Conservation (phyloP, 129 eudicot genomes). For the Lactuca sativa region DNA sequence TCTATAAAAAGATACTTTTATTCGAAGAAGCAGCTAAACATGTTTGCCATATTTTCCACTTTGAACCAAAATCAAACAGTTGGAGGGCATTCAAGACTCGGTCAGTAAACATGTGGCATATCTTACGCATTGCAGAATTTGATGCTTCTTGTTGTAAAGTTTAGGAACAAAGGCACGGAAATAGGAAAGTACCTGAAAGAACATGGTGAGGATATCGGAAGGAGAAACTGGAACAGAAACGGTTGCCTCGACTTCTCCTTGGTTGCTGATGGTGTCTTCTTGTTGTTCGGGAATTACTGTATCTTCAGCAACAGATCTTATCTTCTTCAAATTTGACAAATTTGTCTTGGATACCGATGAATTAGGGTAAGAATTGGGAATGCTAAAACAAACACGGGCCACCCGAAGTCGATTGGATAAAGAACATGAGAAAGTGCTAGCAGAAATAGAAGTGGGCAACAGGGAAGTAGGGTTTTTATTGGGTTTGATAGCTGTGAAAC, state of each 20-base stretch:
- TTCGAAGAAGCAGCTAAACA: not conserved
- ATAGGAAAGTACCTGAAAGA: constrained; percentile 50
- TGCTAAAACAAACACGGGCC: constrained; percentile 10
- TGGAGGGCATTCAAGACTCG: constrained; percentile 12
- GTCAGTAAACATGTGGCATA: not conserved
- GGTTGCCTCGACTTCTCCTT: constrained; percentile 49
- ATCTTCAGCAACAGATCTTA: constrained; percentile 46
- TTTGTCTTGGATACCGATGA: constrained; percentile 2
- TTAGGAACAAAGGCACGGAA: not conserved
- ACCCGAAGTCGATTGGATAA: constrained; percentile 13
- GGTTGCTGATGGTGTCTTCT: constrained; percentile 21
- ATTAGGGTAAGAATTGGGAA: constrained; percentile 32
- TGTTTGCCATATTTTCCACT: not conserved
- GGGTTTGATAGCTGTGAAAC: constrained; percentile 27
- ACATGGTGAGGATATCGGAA: constrained; percentile 85
- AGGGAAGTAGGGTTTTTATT: constrained; percentile 26
- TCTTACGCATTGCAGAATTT: not conserved
- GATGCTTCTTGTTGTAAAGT: not conserved
- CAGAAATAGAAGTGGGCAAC: constrained; percentile 12
- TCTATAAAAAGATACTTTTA: not conserved
- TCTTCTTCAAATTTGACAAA: constrained; percentile 29
- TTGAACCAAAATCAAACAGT: constrained; percentile 15
- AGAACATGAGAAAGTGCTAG: constrained; percentile 16
- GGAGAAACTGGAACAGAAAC: constrained; percentile 87
- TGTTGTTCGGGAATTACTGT: constrained; percentile 43